Conservation (phyloP, 768 basidiomycete genomes). For the Boletellus ananiceps region DNA sequence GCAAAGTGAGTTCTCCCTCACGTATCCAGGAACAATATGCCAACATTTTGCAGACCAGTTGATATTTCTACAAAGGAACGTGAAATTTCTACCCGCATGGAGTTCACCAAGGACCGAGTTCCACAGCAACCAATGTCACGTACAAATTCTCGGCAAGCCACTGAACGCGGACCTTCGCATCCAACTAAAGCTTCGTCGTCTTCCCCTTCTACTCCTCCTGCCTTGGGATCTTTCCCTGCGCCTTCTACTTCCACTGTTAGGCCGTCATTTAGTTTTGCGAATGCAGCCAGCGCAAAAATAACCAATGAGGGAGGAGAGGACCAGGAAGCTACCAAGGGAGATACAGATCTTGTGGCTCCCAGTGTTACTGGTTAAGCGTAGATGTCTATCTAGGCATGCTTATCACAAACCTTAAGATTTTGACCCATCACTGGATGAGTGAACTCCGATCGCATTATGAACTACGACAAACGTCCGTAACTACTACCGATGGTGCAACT, state of each 20-base stretch:
- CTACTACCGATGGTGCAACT: slow-evolving; percentile 33
- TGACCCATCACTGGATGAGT: background rate
- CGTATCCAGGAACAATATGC: background rate
- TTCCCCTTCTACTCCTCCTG: slow-evolving; percentile 14
- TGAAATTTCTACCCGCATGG: slow-evolving; percentile 64
- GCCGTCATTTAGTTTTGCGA: slow-evolving; percentile 78
- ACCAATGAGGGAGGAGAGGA: slow-evolving; percentile 16
- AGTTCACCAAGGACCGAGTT: slow-evolving; percentile 34
- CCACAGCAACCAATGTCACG: slow-evolving; percentile 40
- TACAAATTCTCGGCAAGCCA: slow-evolving; percentile 45
- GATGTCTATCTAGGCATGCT: slow-evolving; percentile 11
- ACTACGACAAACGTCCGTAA: background rate
- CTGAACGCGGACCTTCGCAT: slow-evolving; percentile 40
- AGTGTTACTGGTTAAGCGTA: slow-evolving; percentile 16
- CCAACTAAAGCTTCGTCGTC: slow-evolving; percentile 31
- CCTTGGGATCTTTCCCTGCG: slow-evolving; percentile 23
- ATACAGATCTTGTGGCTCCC: slow-evolving; percentile 2
- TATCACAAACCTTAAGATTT: slow-evolving; percentile 6
- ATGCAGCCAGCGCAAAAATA: slow-evolving; percentile 49
- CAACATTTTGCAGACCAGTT: slow-evolving; percentile 58
- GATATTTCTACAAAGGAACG: slow-evolving; percentile 77
- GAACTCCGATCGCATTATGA: background rate
- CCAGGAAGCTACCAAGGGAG: slow-evolving; percentile 6
- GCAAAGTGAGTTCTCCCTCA: slow-evolving; percentile 55
- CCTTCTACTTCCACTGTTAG: slow-evolving; percentile 48